A percentile compares a stretch with the other conserved stretches of the same genome.
phyloP scores from a whole-genome alignment of 1,284 basidiomycete species.

The Ustilago crameri region DNA sequence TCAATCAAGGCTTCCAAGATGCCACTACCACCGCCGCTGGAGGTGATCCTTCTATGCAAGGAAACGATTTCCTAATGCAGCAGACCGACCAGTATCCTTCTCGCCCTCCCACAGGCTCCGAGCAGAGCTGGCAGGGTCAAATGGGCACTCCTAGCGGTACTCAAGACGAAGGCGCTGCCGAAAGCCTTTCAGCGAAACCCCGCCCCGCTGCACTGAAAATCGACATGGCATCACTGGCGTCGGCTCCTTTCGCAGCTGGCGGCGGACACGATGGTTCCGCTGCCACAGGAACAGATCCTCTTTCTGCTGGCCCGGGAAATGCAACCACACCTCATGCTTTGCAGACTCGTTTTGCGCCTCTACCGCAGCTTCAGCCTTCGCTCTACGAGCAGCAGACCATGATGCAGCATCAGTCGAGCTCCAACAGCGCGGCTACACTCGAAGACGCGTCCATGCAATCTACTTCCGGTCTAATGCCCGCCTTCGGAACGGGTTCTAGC shows the following conservation, averaged over 20 bases:
- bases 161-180: slow-evolving; percentile 3
- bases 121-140: slow-evolving; percentile 29
- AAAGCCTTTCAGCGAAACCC: slow-evolving; percentile 17
- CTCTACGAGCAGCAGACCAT: slow-evolving; percentile 17
- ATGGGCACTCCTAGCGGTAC: background rate
- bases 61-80: slow-evolving; percentile 5
- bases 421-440: background rate
- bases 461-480: slow-evolving; percentile 34
- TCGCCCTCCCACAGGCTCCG: slow-evolving; percentile 29
- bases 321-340: slow-evolving; percentile 26
- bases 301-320: slow-evolving; percentile 14
- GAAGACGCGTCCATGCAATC: slow-evolving; percentile 15
- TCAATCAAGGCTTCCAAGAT: slow-evolving; percentile 5
- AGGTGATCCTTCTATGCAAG: background rate
- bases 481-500: slow-evolving; percentile 38
- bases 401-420: slow-evolving; percentile 16
- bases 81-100: slow-evolving; percentile 19
- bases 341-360: slow-evolving; percentile 36
- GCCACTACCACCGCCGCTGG: background rate
- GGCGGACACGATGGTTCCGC: background rate
- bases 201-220: slow-evolving; percentile 44
- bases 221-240: slow-evolving; percentile 24
- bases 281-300: slow-evolving; percentile 5
- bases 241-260: background rate
- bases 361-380: slow-evolving; percentile 38